These are phyloP conservation scores for Alternaria novae-zelandiae DNA, from an alignment of 2,329 filamentous ascomycete species.

Conservation along the genomic window DNA sequence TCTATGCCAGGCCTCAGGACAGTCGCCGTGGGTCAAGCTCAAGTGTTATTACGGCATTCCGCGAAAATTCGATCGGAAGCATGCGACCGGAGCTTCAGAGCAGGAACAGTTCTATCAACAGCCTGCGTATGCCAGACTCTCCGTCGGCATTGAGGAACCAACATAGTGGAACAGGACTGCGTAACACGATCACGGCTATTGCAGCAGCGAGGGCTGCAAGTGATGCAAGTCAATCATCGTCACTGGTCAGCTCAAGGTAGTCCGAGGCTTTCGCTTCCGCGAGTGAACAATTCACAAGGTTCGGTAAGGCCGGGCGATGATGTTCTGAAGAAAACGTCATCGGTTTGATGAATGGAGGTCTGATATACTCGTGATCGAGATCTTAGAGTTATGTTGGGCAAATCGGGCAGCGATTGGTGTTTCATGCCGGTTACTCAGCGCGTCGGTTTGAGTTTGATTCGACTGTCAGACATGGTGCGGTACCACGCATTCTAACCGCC, in stretches of 20 bases:
- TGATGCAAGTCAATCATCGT: conserved; percentile 9
- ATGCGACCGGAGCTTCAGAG: conserved; percentile 18
- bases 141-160: conserved; percentile 18
- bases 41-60: conserved; percentile 40
- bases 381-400: not conserved
- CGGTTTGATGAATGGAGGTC: not conserved
- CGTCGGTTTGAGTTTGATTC: conserved; percentile 11
- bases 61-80: conserved; percentile 21
- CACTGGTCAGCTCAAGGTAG: conserved; percentile 3
- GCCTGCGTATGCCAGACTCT: conserved; percentile 13
- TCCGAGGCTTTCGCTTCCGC: conserved; percentile 8
- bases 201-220: conserved; percentile 25
- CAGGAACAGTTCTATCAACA: conserved; percentile 28
- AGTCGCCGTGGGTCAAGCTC: conserved; percentile 37
- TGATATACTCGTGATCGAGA: not conserved
- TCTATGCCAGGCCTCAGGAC: conserved; percentile 23
- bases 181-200: conserved; percentile 29
- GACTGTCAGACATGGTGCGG: not conserved
- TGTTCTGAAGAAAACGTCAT: not conserved
- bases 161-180: conserved; percentile 24
- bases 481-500: not conserved
- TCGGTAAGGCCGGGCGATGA: conserved; percentile 6
- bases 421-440: not conserved
- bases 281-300: not conserved
- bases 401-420: not conserved